A percentile compares a stretch with the other conserved stretches of the same genome.
phyloP scores from a whole-genome alignment of 129 eudicot species.

The Erigeron canadensis region DNA sequence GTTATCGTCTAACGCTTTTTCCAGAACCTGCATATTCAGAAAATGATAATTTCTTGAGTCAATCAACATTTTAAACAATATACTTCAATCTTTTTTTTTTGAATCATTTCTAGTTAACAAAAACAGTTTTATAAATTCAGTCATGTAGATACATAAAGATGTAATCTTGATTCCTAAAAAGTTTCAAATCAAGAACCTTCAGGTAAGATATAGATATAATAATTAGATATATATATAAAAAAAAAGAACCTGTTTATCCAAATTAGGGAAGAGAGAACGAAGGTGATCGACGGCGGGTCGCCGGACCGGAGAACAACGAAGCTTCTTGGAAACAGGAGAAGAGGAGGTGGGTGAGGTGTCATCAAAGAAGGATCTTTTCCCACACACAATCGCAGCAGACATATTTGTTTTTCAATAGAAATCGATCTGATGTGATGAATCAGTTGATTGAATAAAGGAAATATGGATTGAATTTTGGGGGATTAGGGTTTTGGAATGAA shows the following conservation, averaged over 20 bases:
- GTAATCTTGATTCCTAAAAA: no score
- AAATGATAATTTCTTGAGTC: not conserved
- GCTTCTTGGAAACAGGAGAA: slow-evolving; percentile 63
- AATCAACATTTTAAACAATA: not conserved
- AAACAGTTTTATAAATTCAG: no score
- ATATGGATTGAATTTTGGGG: slow-evolving; percentile 22
- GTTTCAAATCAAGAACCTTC: not conserved
- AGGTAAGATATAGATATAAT: not conserved
- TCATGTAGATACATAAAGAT: no score
- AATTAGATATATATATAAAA: not conserved
- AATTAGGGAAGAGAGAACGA: slow-evolving; percentile 48
- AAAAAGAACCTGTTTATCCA: slow-evolving; percentile 59
- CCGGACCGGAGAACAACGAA: slow-evolving; percentile 62
- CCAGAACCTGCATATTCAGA: slow-evolving; percentile 49
- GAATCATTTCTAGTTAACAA: no score
- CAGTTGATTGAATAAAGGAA: not conserved
- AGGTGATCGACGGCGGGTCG: slow-evolving; percentile 49
- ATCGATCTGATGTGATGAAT: not conserved
- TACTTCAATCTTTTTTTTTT: no score
- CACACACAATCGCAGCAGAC: slow-evolving; percentile 81
- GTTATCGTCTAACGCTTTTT: slow-evolving; percentile 64
- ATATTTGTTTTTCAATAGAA: slow-evolving; percentile 19
- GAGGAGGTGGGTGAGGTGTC: slow-evolving; percentile 52
- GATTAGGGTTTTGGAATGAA: slow-evolving; percentile 49
- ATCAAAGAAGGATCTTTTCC: slow-evolving; percentile 75